Base-by-base conservation (phyloP, 2,329 filamentous ascomycete genomes). In the Alternaria rosae region DNA sequence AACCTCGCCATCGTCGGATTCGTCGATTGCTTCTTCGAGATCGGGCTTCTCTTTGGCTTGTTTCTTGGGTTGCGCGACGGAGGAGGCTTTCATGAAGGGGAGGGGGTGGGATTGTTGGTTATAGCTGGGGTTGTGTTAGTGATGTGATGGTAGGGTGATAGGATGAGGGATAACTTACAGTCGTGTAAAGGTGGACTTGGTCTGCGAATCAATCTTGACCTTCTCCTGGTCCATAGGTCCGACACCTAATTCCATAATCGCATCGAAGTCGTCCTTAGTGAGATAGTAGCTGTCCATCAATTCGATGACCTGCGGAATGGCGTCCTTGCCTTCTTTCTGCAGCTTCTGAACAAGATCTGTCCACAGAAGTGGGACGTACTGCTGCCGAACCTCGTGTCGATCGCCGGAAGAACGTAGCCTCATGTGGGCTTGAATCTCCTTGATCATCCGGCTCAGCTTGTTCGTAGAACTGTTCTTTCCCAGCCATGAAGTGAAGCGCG, bases 361-460 rank as follows among this genome's bases (percentile, higher is more conserved):
- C 92, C 94, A 98, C 1, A 99, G 85, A 1, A 94, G 83, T 1
- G 95, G 95, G 68, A 99, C 81, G 72, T 99, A 99, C 74, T 97
- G 92, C 79, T 99, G 94, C 42, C 95, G 91, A 69, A 98, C 88
- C 79, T 99, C 95, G 75, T 97, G 91, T 55, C 94, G 89, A 76
- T 99, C 95, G 23, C 92, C 95, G 38, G 93, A 96, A 11, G 92
- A 90, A 68, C 90, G 90, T 61, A 99, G 87, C 9, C 95, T 91
- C 93, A 99, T 98, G 76, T 99, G 95, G 6, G 93, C 92, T 78
- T 99, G 95, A 6, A 99, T 93, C 73, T 99, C 95, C 73, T 97
- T 96, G 68, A 97, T 86, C 72, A 89, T 91, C 60, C 95, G 90
- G 66, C 87, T 87, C 51, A 98, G 84, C 78, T 89, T 90, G 48